A percentile compares a stretch with the other conserved stretches of the same genome.
phyloP scores from a whole-genome alignment of 345 rosid species.

The Euclidium syriacum region DNA sequence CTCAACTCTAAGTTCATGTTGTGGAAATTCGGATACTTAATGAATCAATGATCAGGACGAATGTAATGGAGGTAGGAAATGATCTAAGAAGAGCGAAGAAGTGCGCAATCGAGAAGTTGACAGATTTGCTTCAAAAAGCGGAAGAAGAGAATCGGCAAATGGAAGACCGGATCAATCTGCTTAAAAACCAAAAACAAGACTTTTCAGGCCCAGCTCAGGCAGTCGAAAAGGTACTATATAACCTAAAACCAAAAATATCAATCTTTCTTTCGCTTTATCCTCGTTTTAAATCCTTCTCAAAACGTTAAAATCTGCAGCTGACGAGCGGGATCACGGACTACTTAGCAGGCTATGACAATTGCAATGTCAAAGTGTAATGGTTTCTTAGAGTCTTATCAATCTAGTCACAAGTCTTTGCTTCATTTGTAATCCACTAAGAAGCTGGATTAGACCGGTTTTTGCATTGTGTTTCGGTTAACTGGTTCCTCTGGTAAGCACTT shows the following conservation, averaged over 20 bases:
- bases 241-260: not conserved
- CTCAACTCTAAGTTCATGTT: not conserved
- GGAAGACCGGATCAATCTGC: conserved; percentile 40
- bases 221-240: conserved; percentile 38
- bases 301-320: conserved; percentile 32
- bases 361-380: not conserved
- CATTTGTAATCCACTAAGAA: not conserved
- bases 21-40: not conserved
- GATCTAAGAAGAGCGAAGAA: conserved; percentile 49
- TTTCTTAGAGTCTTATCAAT: not conserved
- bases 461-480: too few species aligned
- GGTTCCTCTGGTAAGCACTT: too few species aligned
- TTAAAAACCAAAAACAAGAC: conserved; percentile 39
- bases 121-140: conserved; percentile 50
- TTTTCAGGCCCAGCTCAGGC: conserved; percentile 30
- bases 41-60: conserved; percentile 42
- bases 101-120: conserved; percentile 51
- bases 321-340: conserved; percentile 31
- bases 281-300: not conserved
- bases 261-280: not conserved
- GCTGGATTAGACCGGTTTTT: too few species aligned
- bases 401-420: not conserved
- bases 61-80: conserved; percentile 44
- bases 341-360: conserved; percentile 18
- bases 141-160: conserved; percentile 50